Evolutionary conservation across 306 rosid species (phyloP), one percentile per base, ranked within the genome.

Genomic region (Lagenaria siceraria): DNA sequence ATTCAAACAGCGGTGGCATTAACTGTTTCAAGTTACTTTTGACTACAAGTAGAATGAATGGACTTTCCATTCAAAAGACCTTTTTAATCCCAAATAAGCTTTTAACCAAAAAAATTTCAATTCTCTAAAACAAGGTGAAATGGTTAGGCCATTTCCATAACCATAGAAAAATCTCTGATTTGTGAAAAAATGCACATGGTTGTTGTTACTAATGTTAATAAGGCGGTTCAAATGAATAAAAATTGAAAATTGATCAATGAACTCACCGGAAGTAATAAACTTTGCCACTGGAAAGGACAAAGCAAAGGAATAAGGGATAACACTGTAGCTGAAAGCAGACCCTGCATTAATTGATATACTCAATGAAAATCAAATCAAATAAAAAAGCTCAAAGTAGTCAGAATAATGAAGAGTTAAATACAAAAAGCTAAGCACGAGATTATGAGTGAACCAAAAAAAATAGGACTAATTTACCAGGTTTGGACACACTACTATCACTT

Each of bases 201-300:
- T 69, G 18, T 66, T 10, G 6, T 66, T 66, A 19, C 10, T 2
- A 11, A n/a, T 38, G 54, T 42, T 36, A 35, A 61, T 15, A 15
- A 27, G 42, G 22, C 7, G 12, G 69, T 27, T 29, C 42, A 64
- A 33, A 19, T 33, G 71, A 62, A 62, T 15, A 65, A 36, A 33
- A 35, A 8, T 19, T 17, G 46, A 43, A 42, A 11, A 38, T 43
- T 43, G 49, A 59, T 65, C 7, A 56, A 24, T 70, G 38, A 80
- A 88, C 98, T 89, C 83, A 95, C 97, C 52, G 97, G 98, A 79
- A 95, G 98, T 80, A 95, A 83, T 75, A 90, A 88, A 83, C 98
- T 89, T 85, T 95, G 98, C 98, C 97, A 95, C 66, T 95, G 96
- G 83, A 92, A 95, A 54, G 98, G 98, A 79, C 93, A 89, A 86